Base-by-base conservation (phyloP, 2,329 filamentous ascomycete genomes). In the Fusarium brevicatenulatum region DNA sequence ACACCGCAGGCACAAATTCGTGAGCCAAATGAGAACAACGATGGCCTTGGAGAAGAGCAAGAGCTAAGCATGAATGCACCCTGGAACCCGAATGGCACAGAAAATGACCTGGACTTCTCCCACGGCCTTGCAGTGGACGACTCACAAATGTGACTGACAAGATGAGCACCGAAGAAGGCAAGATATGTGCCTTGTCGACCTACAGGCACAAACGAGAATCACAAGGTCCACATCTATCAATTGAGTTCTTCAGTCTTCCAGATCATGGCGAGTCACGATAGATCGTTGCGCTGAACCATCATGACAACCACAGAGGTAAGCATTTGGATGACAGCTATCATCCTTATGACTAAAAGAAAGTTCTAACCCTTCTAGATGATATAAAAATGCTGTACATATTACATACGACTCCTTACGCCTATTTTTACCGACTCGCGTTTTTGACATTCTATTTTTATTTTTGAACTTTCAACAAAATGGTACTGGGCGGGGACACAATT, bases 51-150 rank as follows among this genome's bases (percentile, higher is more conserved):
- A 30, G 75, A 76, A 21, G 68, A 58, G 37, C 81, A 80, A 54
- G 77, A 80, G 25, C 42, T 75, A 19, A 54, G 43, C 23, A 73
- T 79, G 32, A 61, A 71, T 36, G 66, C 59, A 28, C 50, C 76
- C 36, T 81, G 79, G 79, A 71, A 72, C 30, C 30, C 78, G 21
- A 73, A 75, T n/a, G 61, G 60, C 15, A 47, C 71, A 23, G 73
- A 73, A 30, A 62, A 68, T 25, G 76, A 73, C 10, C 46, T 79
- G 34, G 70, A 72, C 34, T 70, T 79, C 36, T 69, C 74, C 32
- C 72, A 76, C 16, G 69, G 74, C 21, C 57, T 80, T 34, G 56
- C 70, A 28, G 64, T 73, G 21, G 78, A 79, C 15, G 76, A 78
- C 42, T 47, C 78, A 18, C 75, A 73, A 23, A 71, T 79, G 28